A percentile compares a stretch with the other conserved stretches of the same genome.
Evolutionary conservation across 2,329 filamentous ascomycete genomes (phyloP).

Genomic region (Stagonosporopsis vannaccii): DNA sequence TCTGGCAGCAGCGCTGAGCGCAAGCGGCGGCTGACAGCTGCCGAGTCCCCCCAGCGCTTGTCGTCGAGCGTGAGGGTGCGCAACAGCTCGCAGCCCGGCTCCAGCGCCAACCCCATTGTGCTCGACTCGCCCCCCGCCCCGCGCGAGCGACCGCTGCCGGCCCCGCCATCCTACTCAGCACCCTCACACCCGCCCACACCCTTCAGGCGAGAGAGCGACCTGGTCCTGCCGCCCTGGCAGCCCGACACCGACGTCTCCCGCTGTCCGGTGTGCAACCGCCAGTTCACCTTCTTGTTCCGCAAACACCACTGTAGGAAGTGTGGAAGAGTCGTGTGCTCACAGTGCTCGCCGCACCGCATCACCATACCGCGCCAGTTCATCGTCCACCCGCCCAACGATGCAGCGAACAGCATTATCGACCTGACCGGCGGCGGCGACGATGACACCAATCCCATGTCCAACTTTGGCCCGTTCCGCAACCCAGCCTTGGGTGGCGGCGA

Average conservation of each 20-base stretch:
- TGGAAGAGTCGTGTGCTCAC: slow-evolving; percentile 86
- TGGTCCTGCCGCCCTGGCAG: slow-evolving; percentile 81
- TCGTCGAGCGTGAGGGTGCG: slow-evolving; percentile 38
- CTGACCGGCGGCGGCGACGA: slow-evolving; percentile 52
- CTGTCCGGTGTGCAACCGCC: slow-evolving; percentile 82
- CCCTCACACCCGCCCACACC: slow-evolving; percentile 14
- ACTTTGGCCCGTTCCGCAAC: slow-evolving; percentile 49
- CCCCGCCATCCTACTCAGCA: slow-evolving; percentile 18
- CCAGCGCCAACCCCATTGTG: slow-evolving; percentile 33
- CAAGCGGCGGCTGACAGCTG: slow-evolving; percentile 46
- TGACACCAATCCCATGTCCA: slow-evolving; percentile 35
- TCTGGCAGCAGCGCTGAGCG: slow-evolving; percentile 39
- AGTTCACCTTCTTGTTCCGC: slow-evolving; percentile 84
- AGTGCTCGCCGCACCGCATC: slow-evolving; percentile 92
- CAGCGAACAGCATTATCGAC: slow-evolving; percentile 49
- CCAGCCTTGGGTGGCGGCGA: slow-evolving; percentile 68
- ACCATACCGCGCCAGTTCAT: slow-evolving; percentile 94
- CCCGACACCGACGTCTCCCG: slow-evolving; percentile 81
- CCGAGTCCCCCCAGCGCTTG: slow-evolving; percentile 42
- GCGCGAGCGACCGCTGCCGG: slow-evolving; percentile 20
- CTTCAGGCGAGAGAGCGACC: slow-evolving; percentile 47
- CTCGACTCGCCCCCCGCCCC: slow-evolving; percentile 26
- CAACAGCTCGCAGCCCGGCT: slow-evolving; percentile 21
- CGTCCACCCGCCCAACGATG: slow-evolving; percentile 67
- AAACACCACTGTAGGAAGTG: slow-evolving; percentile 98